A percentile compares a stretch with the other conserved stretches of the same genome.
These are phyloP conservation scores for Terfezia boudieri DNA, from an alignment of 495 filamentous ascomycete genomes.

Conservation along the genomic window DNA sequence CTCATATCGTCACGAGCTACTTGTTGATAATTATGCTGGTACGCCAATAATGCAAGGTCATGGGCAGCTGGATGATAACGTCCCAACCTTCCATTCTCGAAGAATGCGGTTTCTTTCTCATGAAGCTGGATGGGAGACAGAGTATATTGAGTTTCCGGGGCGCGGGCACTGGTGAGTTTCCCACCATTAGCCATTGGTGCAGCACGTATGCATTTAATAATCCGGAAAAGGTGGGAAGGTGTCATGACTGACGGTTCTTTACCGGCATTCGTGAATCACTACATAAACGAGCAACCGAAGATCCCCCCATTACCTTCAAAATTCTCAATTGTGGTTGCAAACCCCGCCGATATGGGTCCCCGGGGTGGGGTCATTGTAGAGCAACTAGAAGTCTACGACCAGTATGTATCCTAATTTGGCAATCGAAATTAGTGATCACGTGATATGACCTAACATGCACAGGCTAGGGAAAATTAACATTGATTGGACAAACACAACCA, in stretches of 20 bases:
- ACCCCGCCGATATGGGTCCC: slow-evolving; percentile 28
- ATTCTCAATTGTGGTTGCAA: slow-evolving; percentile 28
- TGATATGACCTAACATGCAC: not conserved
- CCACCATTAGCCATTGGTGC: slow-evolving; percentile 1
- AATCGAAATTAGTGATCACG: slow-evolving; percentile 1
- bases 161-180: slow-evolving; percentile 31
- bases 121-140: slow-evolving; percentile 22
- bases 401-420: slow-evolving; percentile 17
- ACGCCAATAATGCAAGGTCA: slow-evolving; percentile 37
- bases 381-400: slow-evolving; percentile 26
- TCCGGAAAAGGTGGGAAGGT: slow-evolving; percentile 13
- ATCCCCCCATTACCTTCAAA: slow-evolving; percentile 13
- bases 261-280: slow-evolving; percentile 7
- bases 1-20: slow-evolving; percentile 33
- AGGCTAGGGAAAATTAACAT: slow-evolving; percentile 20
- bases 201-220: slow-evolving; percentile 4
- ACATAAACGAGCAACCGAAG: slow-evolving; percentile 7
- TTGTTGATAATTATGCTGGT: slow-evolving; percentile 28
- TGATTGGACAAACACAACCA: slow-evolving; percentile 9
- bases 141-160: slow-evolving; percentile 29
- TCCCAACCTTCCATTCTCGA: slow-evolving; percentile 35
- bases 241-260: slow-evolving; percentile 20
- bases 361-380: slow-evolving; percentile 29
- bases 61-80: slow-evolving; percentile 34
- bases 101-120: slow-evolving; percentile 27